Base-by-base conservation (phyloP, 805 yeast genomes). In the Yarrowia divulgata region DNA sequence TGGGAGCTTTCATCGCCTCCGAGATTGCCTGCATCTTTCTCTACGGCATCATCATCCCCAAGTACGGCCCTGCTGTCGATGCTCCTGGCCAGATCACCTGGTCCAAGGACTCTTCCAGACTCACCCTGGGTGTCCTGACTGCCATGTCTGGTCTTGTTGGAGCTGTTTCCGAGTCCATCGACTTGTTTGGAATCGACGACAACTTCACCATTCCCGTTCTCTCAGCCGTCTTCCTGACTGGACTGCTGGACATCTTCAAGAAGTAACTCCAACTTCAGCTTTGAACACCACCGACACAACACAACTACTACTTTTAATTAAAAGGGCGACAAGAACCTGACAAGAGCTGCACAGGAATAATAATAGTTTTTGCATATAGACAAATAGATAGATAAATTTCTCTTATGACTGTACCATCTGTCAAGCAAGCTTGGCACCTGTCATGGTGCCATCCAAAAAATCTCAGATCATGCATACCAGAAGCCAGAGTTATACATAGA, bases 151-250 rank as follows among this genome's bases (percentile, higher is more conserved):
- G 98, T 0, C 74, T 92, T 19, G 86, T 92, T 52, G 97, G 97
- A 10, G 88, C 98, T 8, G 79, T 90, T 16, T 88, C 97, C 57
- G 99, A 95, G 81, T 91, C 93, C 39, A 85, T 93, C 62, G 92
- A 90, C 73, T 69, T 93, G 16, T 87, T 84, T 70, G 87, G 86
- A 50, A 80, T 93, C 79, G 99, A 95, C 78, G 99, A 95, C 77
- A 95, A 95, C 78, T 86, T 95, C 74, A 93, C 98, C 58, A 94
- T 95, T 70, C 99, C 99, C 8, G 91, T 91, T 1, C 79, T 94
- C 52, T 89, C 97, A 23, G 89, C 97, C 8, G 75, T 84, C 5
- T 87, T 90, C 73, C 81, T 93, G 72, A 63, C 68, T n/a, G 37
- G 57, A 9, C 52, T 60, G 9, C 34, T 60, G 42, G 35, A 45